A percentile compares a stretch with the other conserved stretches of the same genome.
phyloP scores from a whole-genome alignment of 169 alveolate species.

The Cytauxzoon felis region DNA sequence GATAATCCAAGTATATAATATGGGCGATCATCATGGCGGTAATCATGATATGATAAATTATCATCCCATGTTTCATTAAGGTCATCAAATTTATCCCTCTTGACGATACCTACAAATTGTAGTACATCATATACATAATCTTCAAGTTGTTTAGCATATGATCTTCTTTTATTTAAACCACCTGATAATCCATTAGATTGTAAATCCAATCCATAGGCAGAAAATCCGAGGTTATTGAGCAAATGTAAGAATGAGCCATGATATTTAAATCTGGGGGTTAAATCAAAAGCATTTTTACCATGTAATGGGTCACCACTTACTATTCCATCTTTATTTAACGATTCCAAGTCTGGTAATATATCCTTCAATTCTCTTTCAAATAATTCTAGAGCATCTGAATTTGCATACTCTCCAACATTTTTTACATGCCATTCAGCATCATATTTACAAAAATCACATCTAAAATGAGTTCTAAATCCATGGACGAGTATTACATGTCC shows the following conservation, averaged over 20 bases:
- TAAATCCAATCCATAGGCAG: slow-evolving; percentile 64
- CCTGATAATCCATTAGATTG: slow-evolving; percentile 73
- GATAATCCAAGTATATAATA: slow-evolving; percentile 64
- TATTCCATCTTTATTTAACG: neutral
- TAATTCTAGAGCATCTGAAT: slow-evolving; percentile 20
- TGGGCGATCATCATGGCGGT: slow-evolving; percentile 16
- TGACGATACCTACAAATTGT: slow-evolving; percentile 64
- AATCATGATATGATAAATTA: slow-evolving; percentile 4
- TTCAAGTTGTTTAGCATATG: slow-evolving; percentile 40
- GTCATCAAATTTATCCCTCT: slow-evolving; percentile 32
- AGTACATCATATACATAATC: slow-evolving; percentile 63
- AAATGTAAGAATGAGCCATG: slow-evolving; percentile 63
- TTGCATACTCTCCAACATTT: slow-evolving; percentile 32
- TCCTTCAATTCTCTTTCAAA: slow-evolving; percentile 4
- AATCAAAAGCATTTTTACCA: slow-evolving; percentile 39
- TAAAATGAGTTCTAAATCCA: slow-evolving; percentile 62
- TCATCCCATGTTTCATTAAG: slow-evolving; percentile 1
- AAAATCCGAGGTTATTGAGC: slow-evolving; percentile 57
- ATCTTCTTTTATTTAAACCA: slow-evolving; percentile 40
- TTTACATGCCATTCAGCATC: slow-evolving; percentile 51
- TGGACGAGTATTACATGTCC: slow-evolving; percentile 62
- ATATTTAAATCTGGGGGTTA: slow-evolving; percentile 51
- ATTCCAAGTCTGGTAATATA: slow-evolving; percentile 13
- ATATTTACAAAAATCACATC: slow-evolving; percentile 66
- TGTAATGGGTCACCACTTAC: slow-evolving; percentile 11